Conservation (phyloP, 129 eudicot genomes). For the Centella asiatica region DNA sequence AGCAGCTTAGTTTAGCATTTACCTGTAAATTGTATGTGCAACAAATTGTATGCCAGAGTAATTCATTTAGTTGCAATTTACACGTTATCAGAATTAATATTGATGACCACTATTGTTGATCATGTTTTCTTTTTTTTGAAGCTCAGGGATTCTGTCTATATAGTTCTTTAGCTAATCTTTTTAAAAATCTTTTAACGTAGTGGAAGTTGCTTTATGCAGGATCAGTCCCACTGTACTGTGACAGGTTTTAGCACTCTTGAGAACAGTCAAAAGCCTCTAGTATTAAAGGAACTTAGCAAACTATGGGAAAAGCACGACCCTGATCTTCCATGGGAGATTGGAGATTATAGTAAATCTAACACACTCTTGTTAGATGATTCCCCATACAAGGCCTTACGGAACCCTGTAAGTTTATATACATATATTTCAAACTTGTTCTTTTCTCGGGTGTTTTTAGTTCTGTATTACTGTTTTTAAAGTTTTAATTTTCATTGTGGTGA, state of each 20-base stretch:
- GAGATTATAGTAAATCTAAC: constrained; percentile 60
- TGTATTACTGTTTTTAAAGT: neutral
- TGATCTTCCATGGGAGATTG: constrained; percentile 72
- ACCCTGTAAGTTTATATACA: constrained; percentile 44
- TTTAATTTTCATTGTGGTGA: neutral
- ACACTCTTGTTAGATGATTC: constrained; percentile 86
- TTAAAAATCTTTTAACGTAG: neutral
- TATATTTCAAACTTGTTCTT: too few relatives aligned
- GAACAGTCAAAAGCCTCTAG: constrained; percentile 57
- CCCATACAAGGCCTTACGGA: constrained; percentile 72
- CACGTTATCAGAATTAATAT: too few relatives aligned
- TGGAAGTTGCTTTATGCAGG: constrained; percentile 38
- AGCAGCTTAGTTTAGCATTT: too few relatives aligned
- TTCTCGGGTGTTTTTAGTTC: neutral
- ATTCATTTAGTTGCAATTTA: too few relatives aligned
- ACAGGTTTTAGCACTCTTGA: constrained; percentile 62
- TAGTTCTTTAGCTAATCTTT: constrained; percentile 8
- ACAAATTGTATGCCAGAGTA: too few relatives aligned
- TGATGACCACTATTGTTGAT: too few relatives aligned
- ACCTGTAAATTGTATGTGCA: too few relatives aligned
- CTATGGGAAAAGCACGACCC: constrained; percentile 66
- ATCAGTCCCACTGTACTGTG: constrained; percentile 81
- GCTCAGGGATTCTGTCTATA: neutral
- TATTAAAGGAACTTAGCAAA: constrained; percentile 66
- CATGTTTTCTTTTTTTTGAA: neutral